Evolutionary conservation across 768 basidiomycete species (phyloP).

Genomic region (Daedaleopsis sinensis): DNA sequence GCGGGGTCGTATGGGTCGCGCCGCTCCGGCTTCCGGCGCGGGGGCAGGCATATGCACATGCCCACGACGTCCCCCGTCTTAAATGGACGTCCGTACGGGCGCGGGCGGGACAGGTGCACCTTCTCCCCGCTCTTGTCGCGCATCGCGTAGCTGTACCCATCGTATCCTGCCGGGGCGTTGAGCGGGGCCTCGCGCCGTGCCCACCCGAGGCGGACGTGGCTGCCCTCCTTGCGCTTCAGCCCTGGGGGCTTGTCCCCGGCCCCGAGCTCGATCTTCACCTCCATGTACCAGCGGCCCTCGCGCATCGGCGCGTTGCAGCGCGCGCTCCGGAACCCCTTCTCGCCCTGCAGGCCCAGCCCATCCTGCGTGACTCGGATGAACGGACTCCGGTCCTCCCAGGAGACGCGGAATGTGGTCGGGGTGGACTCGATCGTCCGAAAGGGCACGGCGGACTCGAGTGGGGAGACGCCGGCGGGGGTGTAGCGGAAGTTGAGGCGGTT

Average conservation of each 20-base stretch:
- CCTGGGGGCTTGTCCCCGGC: slow-evolving; percentile 63
- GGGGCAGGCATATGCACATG: slow-evolving; percentile 92
- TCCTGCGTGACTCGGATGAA: slow-evolving; percentile 81
- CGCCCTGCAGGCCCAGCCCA: slow-evolving; percentile 74
- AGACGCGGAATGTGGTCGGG: slow-evolving; percentile 70
- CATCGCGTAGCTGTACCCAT: slow-evolving; percentile 91
- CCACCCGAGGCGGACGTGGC: slow-evolving; percentile 91
- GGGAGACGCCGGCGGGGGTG: slow-evolving; percentile 74
- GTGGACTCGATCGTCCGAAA: slow-evolving; percentile 83
- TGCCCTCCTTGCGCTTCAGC: slow-evolving; percentile 57
- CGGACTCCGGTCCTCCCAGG: slow-evolving; percentile 90
- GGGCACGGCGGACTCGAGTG: slow-evolving; percentile 55
- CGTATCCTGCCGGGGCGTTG: slow-evolving; percentile 90
- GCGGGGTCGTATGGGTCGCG: slow-evolving; percentile 80
- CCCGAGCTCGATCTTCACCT: slow-evolving; percentile 78
- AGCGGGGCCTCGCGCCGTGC: slow-evolving; percentile 91
- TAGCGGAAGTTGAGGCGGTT: slow-evolving; percentile 84
- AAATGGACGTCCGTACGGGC: slow-evolving; percentile 75
- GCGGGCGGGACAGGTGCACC: slow-evolving; percentile 80
- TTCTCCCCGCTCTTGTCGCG: slow-evolving; percentile 94
- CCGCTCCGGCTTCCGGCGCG: slow-evolving; percentile 55
- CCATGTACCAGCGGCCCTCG: slow-evolving; percentile 94
- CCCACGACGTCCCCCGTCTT: slow-evolving; percentile 88
- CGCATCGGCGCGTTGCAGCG: slow-evolving; percentile 88
- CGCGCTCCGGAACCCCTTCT: slow-evolving; percentile 89